A percentile compares a stretch with the other conserved stretches of the same genome.
These are phyloP conservation scores for Ilex asprella DNA, from an alignment of 257 asterid species.

Conservation along the genomic window DNA sequence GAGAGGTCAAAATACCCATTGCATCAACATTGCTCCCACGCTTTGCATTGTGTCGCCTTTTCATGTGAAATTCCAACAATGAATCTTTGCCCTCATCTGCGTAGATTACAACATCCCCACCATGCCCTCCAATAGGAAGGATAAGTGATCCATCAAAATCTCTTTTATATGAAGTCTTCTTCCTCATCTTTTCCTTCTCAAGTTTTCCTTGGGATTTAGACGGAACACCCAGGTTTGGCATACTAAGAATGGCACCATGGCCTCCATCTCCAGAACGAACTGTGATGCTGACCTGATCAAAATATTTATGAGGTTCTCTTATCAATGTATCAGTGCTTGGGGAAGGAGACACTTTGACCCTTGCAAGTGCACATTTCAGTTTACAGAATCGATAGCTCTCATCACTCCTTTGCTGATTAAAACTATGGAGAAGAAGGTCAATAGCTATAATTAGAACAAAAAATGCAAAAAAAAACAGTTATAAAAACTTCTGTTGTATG, in stretches of 20 bases:
- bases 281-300: slow-evolving; percentile 74
- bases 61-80: slow-evolving; percentile 69
- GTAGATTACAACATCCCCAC: slow-evolving; percentile 78
- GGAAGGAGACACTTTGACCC: slow-evolving; percentile 42
- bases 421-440: slow-evolving; percentile 11
- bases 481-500: neutral
- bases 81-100: slow-evolving; percentile 83
- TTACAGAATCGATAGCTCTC: slow-evolving; percentile 19
- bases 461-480: too few species aligned
- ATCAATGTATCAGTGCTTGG: slow-evolving; percentile 47
- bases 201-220: slow-evolving; percentile 46
- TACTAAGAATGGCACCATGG: slow-evolving; percentile 64
- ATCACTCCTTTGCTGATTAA: slow-evolving; percentile 14
- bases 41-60: slow-evolving; percentile 59
- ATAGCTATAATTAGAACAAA: neutral
- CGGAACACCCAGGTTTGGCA: slow-evolving; percentile 48
- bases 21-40: slow-evolving; percentile 95
- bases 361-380: slow-evolving; percentile 35
- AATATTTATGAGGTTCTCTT: slow-evolving; percentile 75
- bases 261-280: slow-evolving; percentile 97
- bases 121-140: slow-evolving; percentile 88
- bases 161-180: slow-evolving; percentile 50
- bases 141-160: slow-evolving; percentile 88
- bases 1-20: slow-evolving; percentile 84
- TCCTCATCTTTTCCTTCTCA: slow-evolving; percentile 54